Base-by-base conservation (phyloP, 805 yeast genomes). In the Spencermartinsiella europaea region DNA sequence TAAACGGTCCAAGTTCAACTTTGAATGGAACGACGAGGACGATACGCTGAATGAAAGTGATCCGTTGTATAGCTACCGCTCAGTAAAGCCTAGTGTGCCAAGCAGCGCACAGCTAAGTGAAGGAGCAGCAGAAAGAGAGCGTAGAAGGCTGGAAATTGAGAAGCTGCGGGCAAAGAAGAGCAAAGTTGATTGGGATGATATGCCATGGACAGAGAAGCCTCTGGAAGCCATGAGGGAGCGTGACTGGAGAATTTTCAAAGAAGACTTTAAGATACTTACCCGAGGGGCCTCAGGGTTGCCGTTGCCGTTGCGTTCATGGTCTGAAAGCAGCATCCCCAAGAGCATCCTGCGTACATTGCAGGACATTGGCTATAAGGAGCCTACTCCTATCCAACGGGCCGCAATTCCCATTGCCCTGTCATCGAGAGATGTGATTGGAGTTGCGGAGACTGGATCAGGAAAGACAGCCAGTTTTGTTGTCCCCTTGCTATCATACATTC, bases 361-460 rank as follows among this genome's bases (percentile, higher is more conserved):
- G 4, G 27, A 40, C 2, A 51, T 63, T 5, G 73, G 76, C 0
- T 89, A 77, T 57, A 50, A 54, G 1, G 77, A 76, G 5, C 98
- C 98, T 2, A 85, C 97, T 0, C 93, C 98, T 0, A 84, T 93
- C 48, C 99, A 91, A 62, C 68, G 96, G 51, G 93, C 95, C 0
- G 75, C 96, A 0, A 79, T 91, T 3, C 96, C 97, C 0, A 67
- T 82, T 21, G 81, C 83, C 0, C 56, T 81, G 19, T 61, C 68
- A 0, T 68, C 74, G 2, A 65, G 78, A 20, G 96, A 91, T 62
- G 70, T 86, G 1, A 72, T 90, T 17, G 98, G 96, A 12, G 76
- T 90, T n/a, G 97, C 98, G 0, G 89, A 89, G 55, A 91, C 99
- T 0, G 99, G 99, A 10, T 85, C 95, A 1, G 99, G 99, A 57